These are phyloP conservation scores for Pyrenophora graminea DNA, from an alignment of 2,329 filamentous ascomycete species.

Conservation along the genomic window DNA sequence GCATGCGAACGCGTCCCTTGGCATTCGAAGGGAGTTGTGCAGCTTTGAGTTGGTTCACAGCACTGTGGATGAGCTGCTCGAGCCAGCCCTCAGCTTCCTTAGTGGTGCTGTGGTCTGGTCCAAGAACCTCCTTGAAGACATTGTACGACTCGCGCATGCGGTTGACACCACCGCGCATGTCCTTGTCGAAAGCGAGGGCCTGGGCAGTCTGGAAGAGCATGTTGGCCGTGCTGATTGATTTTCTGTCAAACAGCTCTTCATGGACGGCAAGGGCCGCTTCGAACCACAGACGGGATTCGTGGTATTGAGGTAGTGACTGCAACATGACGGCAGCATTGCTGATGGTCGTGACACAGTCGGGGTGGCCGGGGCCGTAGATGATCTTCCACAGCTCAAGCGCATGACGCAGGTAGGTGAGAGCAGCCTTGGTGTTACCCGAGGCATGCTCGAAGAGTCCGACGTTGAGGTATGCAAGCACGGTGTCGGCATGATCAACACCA, in stretches of 20 bases:
- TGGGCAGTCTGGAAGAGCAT: constrained; percentile 97
- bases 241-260: constrained; percentile 84
- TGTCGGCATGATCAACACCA: constrained; percentile 91
- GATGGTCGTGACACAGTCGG: constrained; percentile 96
- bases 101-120: constrained; percentile 91
- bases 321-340: constrained; percentile 99
- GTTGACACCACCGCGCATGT: constrained; percentile 86
- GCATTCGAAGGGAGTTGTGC: constrained; percentile 81
- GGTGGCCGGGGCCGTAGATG: constrained; percentile 90
- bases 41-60: constrained; percentile 83
- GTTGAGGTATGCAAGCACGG: constrained; percentile 93
- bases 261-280: constrained; percentile 89
- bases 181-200: constrained; percentile 90
- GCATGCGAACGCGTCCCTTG: constrained; percentile 71
- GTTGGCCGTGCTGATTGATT: constrained; percentile 90
- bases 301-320: constrained; percentile 90
- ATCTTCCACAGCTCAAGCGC: constrained; percentile 96
- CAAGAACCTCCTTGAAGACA: constrained; percentile 87
- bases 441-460: constrained; percentile 92
- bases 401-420: constrained; percentile 88
- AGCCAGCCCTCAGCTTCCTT: constrained; percentile 98
- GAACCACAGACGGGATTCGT: constrained; percentile 95
- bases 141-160: constrained; percentile 97
- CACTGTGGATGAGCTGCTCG: constrained; percentile 92
- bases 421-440: constrained; percentile 83